Conservation (phyloP, 352 stramenopile genomes). For the Globisporangium barbulae region DNA sequence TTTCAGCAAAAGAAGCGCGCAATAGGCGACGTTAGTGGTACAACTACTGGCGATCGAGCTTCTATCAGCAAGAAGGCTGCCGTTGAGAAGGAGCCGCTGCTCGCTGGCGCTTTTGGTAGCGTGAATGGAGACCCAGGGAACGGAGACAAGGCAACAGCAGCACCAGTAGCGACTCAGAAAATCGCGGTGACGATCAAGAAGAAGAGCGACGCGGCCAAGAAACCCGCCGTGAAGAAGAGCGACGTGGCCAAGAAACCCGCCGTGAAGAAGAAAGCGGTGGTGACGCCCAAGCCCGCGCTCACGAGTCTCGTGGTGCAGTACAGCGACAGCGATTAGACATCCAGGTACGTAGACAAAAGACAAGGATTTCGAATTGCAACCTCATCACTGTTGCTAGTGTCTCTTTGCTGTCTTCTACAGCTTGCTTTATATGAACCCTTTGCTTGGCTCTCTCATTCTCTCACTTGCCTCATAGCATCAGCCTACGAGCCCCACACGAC, state of each 20-base stretch:
- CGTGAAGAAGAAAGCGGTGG: conserved; percentile 31
- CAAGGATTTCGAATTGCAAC: background rate
- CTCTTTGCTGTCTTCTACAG: background rate
- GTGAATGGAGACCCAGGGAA: background rate
- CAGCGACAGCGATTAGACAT: conserved; percentile 59
- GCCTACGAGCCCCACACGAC: background rate
- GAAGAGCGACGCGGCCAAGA: conserved; percentile 22
- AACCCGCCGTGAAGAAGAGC: conserved; percentile 21
- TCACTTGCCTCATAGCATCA: background rate
- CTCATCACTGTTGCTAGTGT: background rate
- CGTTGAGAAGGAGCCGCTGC: background rate
- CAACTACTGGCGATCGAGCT: background rate
- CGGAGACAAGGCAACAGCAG: conserved; percentile 4
- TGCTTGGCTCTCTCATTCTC: conserved; percentile 1
- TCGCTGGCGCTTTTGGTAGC: background rate
- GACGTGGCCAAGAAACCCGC: conserved; percentile 24
- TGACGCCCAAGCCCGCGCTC: conserved; percentile 25
- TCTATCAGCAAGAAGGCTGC: background rate
- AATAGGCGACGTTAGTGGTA: conserved; percentile 16
- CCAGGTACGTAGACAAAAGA: conserved; percentile 2
- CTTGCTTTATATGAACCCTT: background rate
- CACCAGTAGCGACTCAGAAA: conserved; percentile 14
- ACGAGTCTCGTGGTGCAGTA: conserved; percentile 74
- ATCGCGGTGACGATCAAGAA: conserved; percentile 35
- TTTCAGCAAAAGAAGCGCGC: conserved; percentile 50